Evolutionary conservation across 139 green algal genomes (phyloP), one percentile per base, ranked within the genome.

Genomic region (Chloropicon primus): DNA sequence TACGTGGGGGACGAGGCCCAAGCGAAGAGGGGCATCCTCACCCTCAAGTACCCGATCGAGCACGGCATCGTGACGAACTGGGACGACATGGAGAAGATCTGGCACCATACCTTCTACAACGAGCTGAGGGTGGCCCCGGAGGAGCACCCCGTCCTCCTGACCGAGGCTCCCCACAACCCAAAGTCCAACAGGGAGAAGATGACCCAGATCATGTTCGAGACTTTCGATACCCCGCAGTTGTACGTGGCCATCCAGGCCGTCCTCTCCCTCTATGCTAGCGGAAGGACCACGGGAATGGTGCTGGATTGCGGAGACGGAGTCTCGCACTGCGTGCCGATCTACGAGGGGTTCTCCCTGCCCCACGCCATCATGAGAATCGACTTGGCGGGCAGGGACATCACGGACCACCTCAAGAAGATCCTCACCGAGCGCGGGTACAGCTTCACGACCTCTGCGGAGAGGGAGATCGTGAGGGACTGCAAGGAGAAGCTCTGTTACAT

Each of bases 31-130:
- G 84, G 84, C 53, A 88, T 88, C 25, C 76, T 88, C 23, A 78
- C 79, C 3, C 80, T 88, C 22, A 88, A 88, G 77, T 88, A 88
- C 82, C 84, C 84, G 10, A 88, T 88, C 72, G 80, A 89, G 80
- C 83, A 86, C 41, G 84, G 83, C 72, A 87, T 88, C 24, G 83
- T 88, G n/a, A 86, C 76, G 26, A 88, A 88, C 84, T 88, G 84
- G 84, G 84, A 88, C 74, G 83, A 88, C 74, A 88, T 88, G 84
- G 84, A 88, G 80, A 86, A 86, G 54, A 88, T 88, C 73, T 88
- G 83, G 84, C 84, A 88, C 74, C 84, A 88, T 27, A 88, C 84
- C 27, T 88, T 88, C 79, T 88, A 88, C 77, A 89, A 88, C 84
- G 84, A 88, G 77, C 84, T 88, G 3, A 79, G 84, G n/a, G 84